phyloP scores from a whole-genome alignment of 495 filamentous ascomycete species.

The Hyaloscypha variabilis region DNA sequence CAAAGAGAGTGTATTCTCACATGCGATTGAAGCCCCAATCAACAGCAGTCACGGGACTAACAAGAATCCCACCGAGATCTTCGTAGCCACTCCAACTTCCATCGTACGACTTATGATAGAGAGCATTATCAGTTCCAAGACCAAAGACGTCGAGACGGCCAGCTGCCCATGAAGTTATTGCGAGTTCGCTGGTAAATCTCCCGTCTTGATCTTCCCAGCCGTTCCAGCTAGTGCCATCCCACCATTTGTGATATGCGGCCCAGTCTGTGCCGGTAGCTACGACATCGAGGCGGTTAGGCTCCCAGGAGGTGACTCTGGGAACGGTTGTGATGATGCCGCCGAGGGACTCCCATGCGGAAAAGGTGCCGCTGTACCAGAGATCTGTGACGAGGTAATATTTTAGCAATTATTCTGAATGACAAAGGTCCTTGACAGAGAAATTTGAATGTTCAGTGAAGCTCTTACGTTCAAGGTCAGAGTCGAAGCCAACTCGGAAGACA shows the following conservation, averaged over 20 bases:
- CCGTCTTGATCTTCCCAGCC: too few species aligned
- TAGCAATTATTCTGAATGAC: too few species aligned
- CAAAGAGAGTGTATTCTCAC: too few species aligned
- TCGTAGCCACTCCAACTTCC: constrained; percentile 33
- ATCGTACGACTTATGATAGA: constrained; percentile 34
- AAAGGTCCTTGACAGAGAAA: too few species aligned
- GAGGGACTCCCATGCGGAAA: constrained; percentile 33
- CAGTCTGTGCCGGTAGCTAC: constrained; percentile 30
- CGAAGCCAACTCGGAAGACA: constrained; percentile 28
- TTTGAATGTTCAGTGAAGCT: background rate
- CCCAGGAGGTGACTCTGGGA: constrained; percentile 27
- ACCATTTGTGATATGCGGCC: too few species aligned
- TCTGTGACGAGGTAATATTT: too few species aligned
- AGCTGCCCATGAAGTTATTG: constrained; percentile 34
- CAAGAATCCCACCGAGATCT: constrained; percentile 31
- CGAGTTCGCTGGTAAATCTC: constrained; percentile 27
- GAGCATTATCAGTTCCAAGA: constrained; percentile 23
- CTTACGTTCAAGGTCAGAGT: constrained; percentile 6
- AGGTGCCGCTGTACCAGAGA: constrained; percentile 16
- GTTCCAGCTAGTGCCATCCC: too few species aligned
- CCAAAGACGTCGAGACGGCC: constrained; percentile 33
- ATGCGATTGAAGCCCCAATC: constrained; percentile 29
- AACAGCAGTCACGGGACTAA: constrained; percentile 26
- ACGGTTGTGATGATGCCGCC: constrained; percentile 28
- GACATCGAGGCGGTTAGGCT: constrained; percentile 35